These are phyloP conservation scores for Pestalotiopsis sp. DNA, from an alignment of 2,329 filamentous ascomycete species.

Conservation along the genomic window DNA sequence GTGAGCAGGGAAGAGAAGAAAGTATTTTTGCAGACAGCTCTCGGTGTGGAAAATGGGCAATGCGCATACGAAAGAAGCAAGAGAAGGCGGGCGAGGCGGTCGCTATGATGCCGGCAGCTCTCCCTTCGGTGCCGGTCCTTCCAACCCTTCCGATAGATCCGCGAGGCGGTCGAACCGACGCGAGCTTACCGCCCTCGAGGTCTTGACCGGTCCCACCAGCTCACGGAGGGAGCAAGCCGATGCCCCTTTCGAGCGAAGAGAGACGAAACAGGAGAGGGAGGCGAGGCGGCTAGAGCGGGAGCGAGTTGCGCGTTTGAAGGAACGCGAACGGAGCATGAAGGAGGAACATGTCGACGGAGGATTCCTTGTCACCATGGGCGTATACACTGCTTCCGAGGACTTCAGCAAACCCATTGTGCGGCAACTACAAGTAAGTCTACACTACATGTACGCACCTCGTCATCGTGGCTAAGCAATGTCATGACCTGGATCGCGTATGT, in stretches of 20 bases:
- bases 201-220: slow-evolving; percentile 38
- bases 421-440: slow-evolving; percentile 74
- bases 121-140: slow-evolving; percentile 20
- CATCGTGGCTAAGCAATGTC: background rate
- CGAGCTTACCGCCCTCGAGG: slow-evolving; percentile 47
- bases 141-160: slow-evolving; percentile 22
- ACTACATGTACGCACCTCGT: background rate
- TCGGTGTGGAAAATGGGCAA: slow-evolving; percentile 22
- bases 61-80: slow-evolving; percentile 25
- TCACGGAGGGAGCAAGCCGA: slow-evolving; percentile 35
- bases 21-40: background rate
- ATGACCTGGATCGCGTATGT: background rate
- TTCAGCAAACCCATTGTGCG: slow-evolving; percentile 87
- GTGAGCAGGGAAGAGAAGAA: background rate
- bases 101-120: slow-evolving; percentile 21
- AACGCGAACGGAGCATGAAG: slow-evolving; percentile 84
- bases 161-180: slow-evolving; percentile 37
- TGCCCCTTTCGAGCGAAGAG: slow-evolving; percentile 64
- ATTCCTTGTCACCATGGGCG: slow-evolving; percentile 89
- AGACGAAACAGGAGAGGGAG: slow-evolving; percentile 90
- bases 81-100: slow-evolving; percentile 19
- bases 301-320: slow-evolving; percentile 70
- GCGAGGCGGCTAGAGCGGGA: slow-evolving; percentile 83
- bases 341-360: slow-evolving; percentile 95
- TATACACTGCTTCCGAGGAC: slow-evolving; percentile 90